Evolutionary conservation across 1,284 basidiomycete genomes (phyloP).

Genomic region (Bondarzewia mesenterica): DNA sequence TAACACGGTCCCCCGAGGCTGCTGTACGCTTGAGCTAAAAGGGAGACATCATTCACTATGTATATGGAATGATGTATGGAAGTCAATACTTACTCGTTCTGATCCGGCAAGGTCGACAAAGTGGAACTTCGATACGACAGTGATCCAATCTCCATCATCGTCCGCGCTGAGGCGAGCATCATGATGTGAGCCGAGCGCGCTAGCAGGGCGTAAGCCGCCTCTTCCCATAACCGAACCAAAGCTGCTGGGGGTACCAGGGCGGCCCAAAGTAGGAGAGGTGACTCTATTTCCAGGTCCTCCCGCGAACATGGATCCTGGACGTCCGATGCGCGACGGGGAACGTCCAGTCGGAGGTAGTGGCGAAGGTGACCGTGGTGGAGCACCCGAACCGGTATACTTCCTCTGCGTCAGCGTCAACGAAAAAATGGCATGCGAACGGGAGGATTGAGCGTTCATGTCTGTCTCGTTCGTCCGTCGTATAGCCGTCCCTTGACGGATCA

Average conservation of each 20-base stretch:
- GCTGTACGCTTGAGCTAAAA: conserved; percentile 83
- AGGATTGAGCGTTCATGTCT: conserved; percentile 98
- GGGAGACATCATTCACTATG: conserved; percentile 6
- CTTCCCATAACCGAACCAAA: conserved; percentile 66
- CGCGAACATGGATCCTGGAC: conserved; percentile 65
- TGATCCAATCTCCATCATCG: conserved; percentile 76
- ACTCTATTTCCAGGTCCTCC: conserved; percentile 40
- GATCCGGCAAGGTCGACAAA: conserved; percentile 98
- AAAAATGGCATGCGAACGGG: conserved; percentile 97
- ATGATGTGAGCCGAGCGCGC: conserved; percentile 54
- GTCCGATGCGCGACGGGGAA: conserved; percentile 69
- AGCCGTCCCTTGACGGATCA: conserved; percentile 80
- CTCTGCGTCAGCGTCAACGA: conserved; percentile 90
- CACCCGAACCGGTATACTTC: conserved; percentile 56
- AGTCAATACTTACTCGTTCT: conserved; percentile 64
- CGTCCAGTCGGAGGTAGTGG: conserved; percentile 58
- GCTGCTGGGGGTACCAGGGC: conserved; percentile 70
- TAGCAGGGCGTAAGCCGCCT: conserved; percentile 66
- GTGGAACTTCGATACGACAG: conserved; percentile 93
- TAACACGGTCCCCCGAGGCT: conserved; percentile 90
- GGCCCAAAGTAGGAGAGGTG: conserved; percentile 65
- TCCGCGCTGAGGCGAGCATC: conserved; percentile 31
- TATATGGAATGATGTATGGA: conserved; percentile 13
- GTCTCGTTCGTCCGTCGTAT: conserved; percentile 95
- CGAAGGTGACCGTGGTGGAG: conserved; percentile 65